Evolutionary conservation across 441 rosid genomes (phyloP).

Genomic region (Daphne laureola): DNA sequence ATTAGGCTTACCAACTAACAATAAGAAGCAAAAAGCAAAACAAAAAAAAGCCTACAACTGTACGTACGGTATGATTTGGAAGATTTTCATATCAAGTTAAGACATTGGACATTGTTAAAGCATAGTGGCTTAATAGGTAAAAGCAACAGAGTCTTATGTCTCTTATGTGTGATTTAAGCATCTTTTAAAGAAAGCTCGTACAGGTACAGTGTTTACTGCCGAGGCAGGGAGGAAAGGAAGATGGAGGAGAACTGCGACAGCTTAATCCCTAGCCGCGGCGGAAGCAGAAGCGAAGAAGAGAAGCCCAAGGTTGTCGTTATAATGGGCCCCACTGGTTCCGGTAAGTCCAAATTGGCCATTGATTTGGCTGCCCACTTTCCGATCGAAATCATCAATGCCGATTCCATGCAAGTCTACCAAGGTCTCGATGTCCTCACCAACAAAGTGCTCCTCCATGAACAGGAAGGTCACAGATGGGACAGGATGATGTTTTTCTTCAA

Average conservation of each 20-base stretch:
- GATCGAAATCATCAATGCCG: slow-evolving; percentile 73
- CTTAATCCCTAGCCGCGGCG: slow-evolving; percentile 34
- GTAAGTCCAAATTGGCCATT: slow-evolving; percentile 74
- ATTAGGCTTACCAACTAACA: no score
- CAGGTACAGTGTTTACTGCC: neutral
- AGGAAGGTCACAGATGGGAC: slow-evolving; percentile 43
- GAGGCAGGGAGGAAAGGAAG: slow-evolving; percentile 13
- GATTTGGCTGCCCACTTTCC: slow-evolving; percentile 68
- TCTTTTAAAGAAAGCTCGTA: no score
- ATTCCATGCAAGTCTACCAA: slow-evolving; percentile 79
- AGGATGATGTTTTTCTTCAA: neutral
- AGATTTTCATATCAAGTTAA: no score
- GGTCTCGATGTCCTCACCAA: slow-evolving; percentile 86
- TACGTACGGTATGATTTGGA: no score
- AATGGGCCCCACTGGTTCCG: slow-evolving; percentile 84
- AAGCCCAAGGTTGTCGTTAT: slow-evolving; percentile 54
- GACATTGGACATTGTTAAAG: no score
- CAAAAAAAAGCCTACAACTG: no score
- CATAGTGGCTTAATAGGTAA: slow-evolving; percentile 3
- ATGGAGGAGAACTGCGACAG: slow-evolving; percentile 4
- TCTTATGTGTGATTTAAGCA: neutral
- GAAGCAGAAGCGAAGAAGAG: slow-evolving; percentile 16
- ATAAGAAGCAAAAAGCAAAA: neutral
- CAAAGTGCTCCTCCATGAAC: slow-evolving; percentile 57
- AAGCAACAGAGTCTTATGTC: neutral